These are phyloP conservation scores for Plasmodium knowlesi DNA, from an alignment of 169 alveolate species.

Conservation along the genomic window DNA sequence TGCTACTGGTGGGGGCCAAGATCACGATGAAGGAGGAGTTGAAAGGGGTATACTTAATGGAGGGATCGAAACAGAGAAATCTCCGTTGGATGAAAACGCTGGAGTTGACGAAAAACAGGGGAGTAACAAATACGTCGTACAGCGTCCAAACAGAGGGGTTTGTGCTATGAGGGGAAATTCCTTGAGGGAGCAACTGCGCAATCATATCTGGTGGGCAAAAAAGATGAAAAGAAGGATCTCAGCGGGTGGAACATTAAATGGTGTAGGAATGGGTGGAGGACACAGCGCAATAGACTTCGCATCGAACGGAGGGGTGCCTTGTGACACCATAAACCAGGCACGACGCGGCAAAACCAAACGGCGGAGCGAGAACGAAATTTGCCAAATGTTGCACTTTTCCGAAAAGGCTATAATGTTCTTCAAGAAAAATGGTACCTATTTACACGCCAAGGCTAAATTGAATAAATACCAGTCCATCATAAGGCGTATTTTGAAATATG, in stretches of 20 bases:
- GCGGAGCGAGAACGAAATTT: slow-evolving; percentile 37
- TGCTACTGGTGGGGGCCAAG: neutral
- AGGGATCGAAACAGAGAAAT: neutral
- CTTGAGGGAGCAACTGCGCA: slow-evolving; percentile 5
- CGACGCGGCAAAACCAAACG: neutral
- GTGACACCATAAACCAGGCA: neutral
- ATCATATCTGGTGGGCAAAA: neutral
- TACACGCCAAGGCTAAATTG: slow-evolving; percentile 31
- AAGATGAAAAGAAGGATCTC: neutral
- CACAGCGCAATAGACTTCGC: no score
- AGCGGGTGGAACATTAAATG: neutral
- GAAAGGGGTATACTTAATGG: neutral
- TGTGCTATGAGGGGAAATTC: neutral
- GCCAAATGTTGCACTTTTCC: slow-evolving; percentile 47
- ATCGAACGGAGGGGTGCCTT: neutral
- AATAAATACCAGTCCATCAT: slow-evolving; percentile 59
- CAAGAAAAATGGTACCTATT: slow-evolving; percentile 44
- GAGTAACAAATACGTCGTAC: neutral
- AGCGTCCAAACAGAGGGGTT: neutral
- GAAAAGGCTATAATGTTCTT: slow-evolving; percentile 72
- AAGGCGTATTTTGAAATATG: slow-evolving; percentile 39
- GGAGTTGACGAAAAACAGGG: neutral
- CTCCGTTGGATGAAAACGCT: neutral
- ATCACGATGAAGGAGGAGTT: neutral
- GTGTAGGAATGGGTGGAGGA: neutral